Percentiles rank a stretch among this genome's conserved stretches.
Evolutionary conservation across 352 stramenopile species (phyloP).

Genomic region (Achlya hypogyna): DNA sequence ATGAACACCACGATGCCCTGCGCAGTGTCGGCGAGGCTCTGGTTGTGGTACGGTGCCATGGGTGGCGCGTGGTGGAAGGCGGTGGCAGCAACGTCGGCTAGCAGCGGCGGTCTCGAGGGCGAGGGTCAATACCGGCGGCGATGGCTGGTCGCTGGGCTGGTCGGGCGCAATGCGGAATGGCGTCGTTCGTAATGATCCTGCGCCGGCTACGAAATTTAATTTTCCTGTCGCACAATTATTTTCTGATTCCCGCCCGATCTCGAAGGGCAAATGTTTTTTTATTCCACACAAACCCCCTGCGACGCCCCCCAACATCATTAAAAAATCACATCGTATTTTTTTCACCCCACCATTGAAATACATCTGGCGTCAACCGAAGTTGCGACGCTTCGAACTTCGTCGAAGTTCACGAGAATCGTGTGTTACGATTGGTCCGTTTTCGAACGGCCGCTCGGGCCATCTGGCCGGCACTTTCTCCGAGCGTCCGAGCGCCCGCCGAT

Average conservation of each 20-base stretch:
- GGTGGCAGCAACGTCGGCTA: too few relatives aligned
- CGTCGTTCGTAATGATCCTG: neutral
- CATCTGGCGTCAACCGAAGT: too few relatives aligned
- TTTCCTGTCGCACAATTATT: too few relatives aligned
- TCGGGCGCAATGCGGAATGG: neutral
- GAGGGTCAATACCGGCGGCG: too few relatives aligned
- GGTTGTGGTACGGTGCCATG: too few relatives aligned
- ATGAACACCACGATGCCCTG: constrained; percentile 44
- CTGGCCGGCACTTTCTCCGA: neutral
- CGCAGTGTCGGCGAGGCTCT: neutral
- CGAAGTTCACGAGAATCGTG: neutral
- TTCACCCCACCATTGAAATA: too few relatives aligned
- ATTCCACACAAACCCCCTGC: neutral
- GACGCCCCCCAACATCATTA: too few relatives aligned
- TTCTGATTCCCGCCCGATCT: too few relatives aligned
- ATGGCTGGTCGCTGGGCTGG: neutral
- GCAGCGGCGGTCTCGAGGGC: too few relatives aligned
- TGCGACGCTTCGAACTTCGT: too few relatives aligned
- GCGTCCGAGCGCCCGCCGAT: neutral
- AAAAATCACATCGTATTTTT: too few relatives aligned
- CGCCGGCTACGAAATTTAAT: neutral
- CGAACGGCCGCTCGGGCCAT: neutral
- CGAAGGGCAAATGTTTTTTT: neutral
- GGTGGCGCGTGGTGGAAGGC: too few relatives aligned
- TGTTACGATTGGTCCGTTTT: neutral